Evolutionary conservation across 2,329 filamentous ascomycete genomes (phyloP).

Genomic region (Colletotrichum chlorophyti): DNA sequence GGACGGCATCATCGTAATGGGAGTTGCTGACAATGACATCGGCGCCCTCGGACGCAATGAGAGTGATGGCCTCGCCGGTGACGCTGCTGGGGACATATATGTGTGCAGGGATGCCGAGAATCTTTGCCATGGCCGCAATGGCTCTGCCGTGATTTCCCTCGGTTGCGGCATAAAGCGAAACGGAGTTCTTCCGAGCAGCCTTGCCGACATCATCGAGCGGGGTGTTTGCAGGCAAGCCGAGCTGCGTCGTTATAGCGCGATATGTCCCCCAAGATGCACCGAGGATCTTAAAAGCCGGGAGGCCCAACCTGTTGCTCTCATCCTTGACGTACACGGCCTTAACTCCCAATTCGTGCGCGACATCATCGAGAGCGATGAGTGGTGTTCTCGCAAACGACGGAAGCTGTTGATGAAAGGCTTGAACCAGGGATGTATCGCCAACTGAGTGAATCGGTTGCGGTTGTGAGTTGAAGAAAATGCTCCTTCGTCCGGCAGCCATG

Average conservation of each 20-base stretch:
- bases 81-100: conserved; percentile 71
- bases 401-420: conserved; percentile 63
- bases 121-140: conserved; percentile 70
- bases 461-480: conserved; percentile 34
- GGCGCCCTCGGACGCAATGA: conserved; percentile 69
- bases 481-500: conserved; percentile 32
- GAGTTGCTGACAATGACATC: conserved; percentile 47
- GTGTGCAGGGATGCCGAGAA: conserved; percentile 59
- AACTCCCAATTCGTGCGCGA: conserved; percentile 66
- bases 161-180: conserved; percentile 68
- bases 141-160: conserved; percentile 82
- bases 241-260: conserved; percentile 56
- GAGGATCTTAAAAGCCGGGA: conserved; percentile 82
- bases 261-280: conserved; percentile 79
- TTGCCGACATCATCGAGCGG: conserved; percentile 50
- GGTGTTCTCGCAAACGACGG: conserved; percentile 63
- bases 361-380: conserved; percentile 53
- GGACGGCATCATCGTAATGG: conserved; percentile 70
- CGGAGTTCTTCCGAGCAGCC: conserved; percentile 37
- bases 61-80: conserved; percentile 55
- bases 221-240: conserved; percentile 50
- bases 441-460: conserved; percentile 21
- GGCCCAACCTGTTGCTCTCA: conserved; percentile 70
- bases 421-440: conserved; percentile 22
- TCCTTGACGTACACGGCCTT: conserved; percentile 71